These are phyloP conservation scores for Elsinoe necatrix DNA, from an alignment of 2,329 filamentous ascomycete species.

Conservation along the genomic window DNA sequence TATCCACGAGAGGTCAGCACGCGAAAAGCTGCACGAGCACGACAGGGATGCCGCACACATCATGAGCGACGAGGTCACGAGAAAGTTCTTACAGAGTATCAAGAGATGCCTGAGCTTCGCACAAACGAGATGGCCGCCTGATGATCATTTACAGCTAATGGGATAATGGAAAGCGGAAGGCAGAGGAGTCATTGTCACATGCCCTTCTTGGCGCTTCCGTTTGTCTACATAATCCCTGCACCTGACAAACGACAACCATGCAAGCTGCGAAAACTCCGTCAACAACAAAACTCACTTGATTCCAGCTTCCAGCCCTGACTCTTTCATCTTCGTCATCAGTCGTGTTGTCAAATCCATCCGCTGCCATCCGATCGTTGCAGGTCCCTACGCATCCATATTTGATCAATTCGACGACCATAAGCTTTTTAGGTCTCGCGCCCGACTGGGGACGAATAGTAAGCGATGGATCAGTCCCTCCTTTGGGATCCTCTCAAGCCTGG, in stretches of 20 bases:
- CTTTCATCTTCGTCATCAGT: not conserved
- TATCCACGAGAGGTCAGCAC: conserved; percentile 92
- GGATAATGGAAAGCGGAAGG: conserved; percentile 44
- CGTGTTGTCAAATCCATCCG: too few species aligned
- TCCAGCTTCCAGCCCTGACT: not conserved
- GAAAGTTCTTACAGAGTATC: conserved; percentile 95
- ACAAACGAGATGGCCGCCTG: conserved; percentile 90
- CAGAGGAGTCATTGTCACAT: conserved; percentile 6
- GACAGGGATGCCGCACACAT: conserved; percentile 78
- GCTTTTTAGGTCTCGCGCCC: too few species aligned
- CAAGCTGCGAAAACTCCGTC: not conserved
- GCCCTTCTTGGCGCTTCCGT: conserved; percentile 4
- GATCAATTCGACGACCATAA: too few species aligned
- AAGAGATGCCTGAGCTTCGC: conserved; percentile 95
- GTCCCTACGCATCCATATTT: too few species aligned
- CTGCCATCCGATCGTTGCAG: too few species aligned
- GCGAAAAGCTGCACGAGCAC: conserved; percentile 84
- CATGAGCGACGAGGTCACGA: conserved; percentile 90
- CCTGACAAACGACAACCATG: not conserved
- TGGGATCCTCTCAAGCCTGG: conserved; percentile 4
- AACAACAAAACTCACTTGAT: not conserved
- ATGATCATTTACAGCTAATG: conserved; percentile 90
- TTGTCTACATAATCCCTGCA: not conserved
- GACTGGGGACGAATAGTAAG: too few species aligned
- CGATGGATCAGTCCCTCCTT: not conserved